Conservation (phyloP, 2,329 filamentous ascomycete genomes). For the Aspergillus sclerotialis region DNA sequence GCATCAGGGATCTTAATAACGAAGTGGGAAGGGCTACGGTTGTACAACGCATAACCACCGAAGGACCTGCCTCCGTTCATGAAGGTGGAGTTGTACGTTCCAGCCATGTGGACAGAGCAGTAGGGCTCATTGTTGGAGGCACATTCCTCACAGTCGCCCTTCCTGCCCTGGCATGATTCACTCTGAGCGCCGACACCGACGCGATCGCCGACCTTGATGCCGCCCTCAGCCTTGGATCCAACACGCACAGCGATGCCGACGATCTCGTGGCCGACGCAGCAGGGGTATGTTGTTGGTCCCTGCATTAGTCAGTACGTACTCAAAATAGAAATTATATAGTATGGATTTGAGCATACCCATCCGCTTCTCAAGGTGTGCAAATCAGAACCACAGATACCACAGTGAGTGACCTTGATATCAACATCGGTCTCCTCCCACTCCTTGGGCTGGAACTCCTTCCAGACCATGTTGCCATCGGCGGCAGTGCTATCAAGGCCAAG, state of each 20-base stretch:
- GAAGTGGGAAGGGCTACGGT: conserved; percentile 52
- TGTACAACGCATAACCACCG: conserved; percentile 57
- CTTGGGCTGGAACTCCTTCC: conserved; percentile 55
- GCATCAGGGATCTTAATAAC: conserved; percentile 51
- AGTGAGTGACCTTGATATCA: conserved; percentile 58
- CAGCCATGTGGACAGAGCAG: conserved; percentile 22
- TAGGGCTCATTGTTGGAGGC: conserved; percentile 34
- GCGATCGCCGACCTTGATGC: conserved; percentile 27
- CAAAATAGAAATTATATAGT: not conserved
- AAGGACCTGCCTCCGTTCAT: conserved; percentile 55
- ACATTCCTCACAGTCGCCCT: conserved; percentile 49
- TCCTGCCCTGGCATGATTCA: conserved; percentile 43
- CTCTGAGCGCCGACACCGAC: conserved; percentile 56
- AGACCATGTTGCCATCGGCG: conserved; percentile 48
- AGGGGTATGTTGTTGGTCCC: conserved; percentile 30
- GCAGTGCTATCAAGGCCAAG: conserved; percentile 45
- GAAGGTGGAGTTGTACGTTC: conserved; percentile 26
- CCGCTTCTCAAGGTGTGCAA: conserved; percentile 51
- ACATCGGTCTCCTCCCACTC: conserved; percentile 59
- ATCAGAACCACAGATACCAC: conserved; percentile 59
- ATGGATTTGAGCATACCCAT: conserved; percentile 20
- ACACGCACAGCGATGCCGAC: conserved; percentile 54
- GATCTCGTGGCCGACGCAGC: conserved; percentile 60
- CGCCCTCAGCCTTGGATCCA: conserved; percentile 35
- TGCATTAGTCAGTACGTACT: conserved; percentile 9